These are phyloP conservation scores for Codiaeum variegatum DNA, from an alignment of 441 rosid genomes.

Conservation along the genomic window DNA sequence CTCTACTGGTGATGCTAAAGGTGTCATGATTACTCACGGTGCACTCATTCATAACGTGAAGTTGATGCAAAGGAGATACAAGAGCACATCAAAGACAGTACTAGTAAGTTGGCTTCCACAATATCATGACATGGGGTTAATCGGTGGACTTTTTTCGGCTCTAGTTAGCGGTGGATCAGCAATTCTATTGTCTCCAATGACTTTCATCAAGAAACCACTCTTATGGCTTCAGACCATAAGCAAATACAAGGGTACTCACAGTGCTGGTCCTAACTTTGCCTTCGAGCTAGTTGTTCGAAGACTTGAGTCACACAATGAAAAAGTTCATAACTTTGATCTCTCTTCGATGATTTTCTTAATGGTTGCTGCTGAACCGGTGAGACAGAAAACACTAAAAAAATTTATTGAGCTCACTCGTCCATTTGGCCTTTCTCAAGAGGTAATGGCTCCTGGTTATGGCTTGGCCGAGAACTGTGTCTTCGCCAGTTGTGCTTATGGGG, in stretches of 20 bases:
- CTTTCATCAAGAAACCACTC: conserved; percentile 62
- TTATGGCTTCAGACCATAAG: conserved; percentile 61
- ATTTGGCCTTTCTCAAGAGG: conserved; percentile 57
- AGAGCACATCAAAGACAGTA: conserved; percentile 61
- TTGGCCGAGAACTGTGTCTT: conserved; percentile 76
- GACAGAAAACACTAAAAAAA: conserved; percentile 54
- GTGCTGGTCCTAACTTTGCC: conserved; percentile 73
- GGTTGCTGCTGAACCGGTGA: conserved; percentile 77
- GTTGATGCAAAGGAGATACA: conserved; percentile 50
- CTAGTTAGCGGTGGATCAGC: conserved; percentile 65
- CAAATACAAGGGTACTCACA: conserved; percentile 57
- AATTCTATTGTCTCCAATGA: conserved; percentile 55
- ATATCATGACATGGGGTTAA: conserved; percentile 76
- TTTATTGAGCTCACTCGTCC: conserved; percentile 56
- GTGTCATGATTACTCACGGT: conserved; percentile 66
- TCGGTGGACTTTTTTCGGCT: conserved; percentile 70
- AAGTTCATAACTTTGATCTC: conserved; percentile 40
- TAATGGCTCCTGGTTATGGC: conserved; percentile 79
- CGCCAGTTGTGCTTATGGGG: conserved; percentile 68
- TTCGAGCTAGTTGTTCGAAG: conserved; percentile 59
- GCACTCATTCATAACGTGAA: conserved; percentile 69
- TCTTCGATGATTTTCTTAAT: conserved; percentile 65
- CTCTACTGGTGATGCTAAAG: conserved; percentile 75
- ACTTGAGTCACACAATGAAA: conserved; percentile 45
- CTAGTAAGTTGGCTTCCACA: conserved; percentile 75